Evolutionary conservation across 345 rosid species (phyloP), one percentile per base, ranked within the genome.

Genomic region (Gossypium bickii): DNA sequence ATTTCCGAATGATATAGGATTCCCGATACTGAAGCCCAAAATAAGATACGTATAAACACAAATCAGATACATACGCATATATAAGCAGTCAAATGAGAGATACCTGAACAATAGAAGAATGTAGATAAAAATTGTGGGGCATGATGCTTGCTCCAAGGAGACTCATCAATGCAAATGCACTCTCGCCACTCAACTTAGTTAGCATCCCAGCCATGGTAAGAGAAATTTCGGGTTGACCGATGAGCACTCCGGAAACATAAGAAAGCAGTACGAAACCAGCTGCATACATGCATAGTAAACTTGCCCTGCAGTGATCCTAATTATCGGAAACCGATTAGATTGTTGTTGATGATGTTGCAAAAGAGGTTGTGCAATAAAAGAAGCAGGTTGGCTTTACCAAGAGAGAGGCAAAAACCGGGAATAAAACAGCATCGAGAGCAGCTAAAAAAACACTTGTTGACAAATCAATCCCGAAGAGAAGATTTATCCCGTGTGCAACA

Each of bases 61-160:
- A 61, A 7, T 61, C 65, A 59, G 12, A 43, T 3, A 63, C 7
- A 63, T 17, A 63, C 44, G 2, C 9, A 5, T 1, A 61, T 38
- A 34, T 17, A 34, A 2, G 41, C 41, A 34, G 47, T 64, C 25
- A 3, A 29, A 29, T 29, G 80, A 74, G 25, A 81, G 34, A 47
- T 87, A 91, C 99, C 97, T 78, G 87, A 65, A 88, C 90, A 69
- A 96, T 81, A 58, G 92, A 90, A 71, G 99, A 96, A 87, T 96
- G 97, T 71, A 96, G 90, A 81, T 92, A 96, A 87, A 96, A 92
- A 82, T 90, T 93, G 84, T 93, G 98, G 82, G 99, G 99, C 90
- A 87, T 85, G 63, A 93, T 85, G 84, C 82, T 93, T 27, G 99
- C 95, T 86, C 98, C 99, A 84, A 96, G 98, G 76, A 96, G 97